Evolutionary conservation across 768 basidiomycete genomes (phyloP), one percentile per base, ranked within the genome.

Genomic region (Termitomyces sp.): DNA sequence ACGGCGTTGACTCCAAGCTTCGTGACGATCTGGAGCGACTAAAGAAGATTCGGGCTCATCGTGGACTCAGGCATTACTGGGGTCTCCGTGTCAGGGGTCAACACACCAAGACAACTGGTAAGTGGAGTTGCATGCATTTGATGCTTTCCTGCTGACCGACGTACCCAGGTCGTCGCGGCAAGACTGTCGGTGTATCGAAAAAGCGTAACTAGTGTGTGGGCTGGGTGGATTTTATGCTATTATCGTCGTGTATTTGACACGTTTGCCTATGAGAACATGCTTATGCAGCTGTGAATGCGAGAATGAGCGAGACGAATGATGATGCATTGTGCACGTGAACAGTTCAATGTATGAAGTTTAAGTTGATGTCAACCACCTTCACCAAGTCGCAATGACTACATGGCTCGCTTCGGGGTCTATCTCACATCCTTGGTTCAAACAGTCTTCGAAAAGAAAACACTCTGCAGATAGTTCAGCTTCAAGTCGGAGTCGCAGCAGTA

Each of bases 21-120:
- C 92, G 97, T 75, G 97, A 98, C 36, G 97, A 99, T 71, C 80
- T 99, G 59, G 97, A 99, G 80, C 82, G 97, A 53, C 75, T 99
- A 74, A 99, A 98, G 88, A 98, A 98, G 83, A 99, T 99, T 70
- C 86, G 95, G 61, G 91, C 94, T 42, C 96, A 99, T 71, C 88
- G 94, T 75, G 94, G 93, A 70, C 79, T 95, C 60, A 80, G 92
- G 70, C 92, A 94, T 70, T 91, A 80, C 82, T 91, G 93, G 89
- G 95, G 95, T 63, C 78, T 96, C 60, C 88, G 96, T 67, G 97
- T 98, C 52, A 81, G 97, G 64, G 97, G 97, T 66, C 97, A 99
- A 70, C 97, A 98, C 83, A 99, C 97, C 63, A 98, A 98, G 82
- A 98, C 96, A 51, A 98, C 96, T 51, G 94, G 94, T 87, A 64